Conservation (phyloP, 345 rosid species). For the Arabidopsis arenosa region DNA sequence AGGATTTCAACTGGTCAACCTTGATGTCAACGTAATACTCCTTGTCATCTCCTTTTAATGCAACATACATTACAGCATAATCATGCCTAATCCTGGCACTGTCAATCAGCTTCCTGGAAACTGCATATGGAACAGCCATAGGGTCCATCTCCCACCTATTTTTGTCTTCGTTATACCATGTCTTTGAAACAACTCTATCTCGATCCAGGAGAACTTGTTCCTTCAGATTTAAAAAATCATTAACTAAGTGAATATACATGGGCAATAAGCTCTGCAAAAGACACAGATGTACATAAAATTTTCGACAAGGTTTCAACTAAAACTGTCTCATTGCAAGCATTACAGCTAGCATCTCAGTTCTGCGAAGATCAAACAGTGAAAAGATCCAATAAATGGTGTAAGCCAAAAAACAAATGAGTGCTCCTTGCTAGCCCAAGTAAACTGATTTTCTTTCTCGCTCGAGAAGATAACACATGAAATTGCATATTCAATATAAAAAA, state of each 20-base stretch:
- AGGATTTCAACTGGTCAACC: conserved; percentile 53
- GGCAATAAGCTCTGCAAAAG: conserved; percentile 25
- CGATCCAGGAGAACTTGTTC: conserved; percentile 85
- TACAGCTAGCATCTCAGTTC: conserved; percentile 13
- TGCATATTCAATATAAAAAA: background rate
- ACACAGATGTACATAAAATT: conserved; percentile 8
- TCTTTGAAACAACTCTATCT: conserved; percentile 85
- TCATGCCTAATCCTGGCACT: conserved; percentile 91
- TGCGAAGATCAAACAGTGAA: conserved; percentile 11
- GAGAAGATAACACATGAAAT: conserved; percentile 7
- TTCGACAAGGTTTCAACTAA: conserved; percentile 13
- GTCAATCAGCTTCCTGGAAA: conserved; percentile 77
- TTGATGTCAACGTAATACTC: conserved; percentile 75
- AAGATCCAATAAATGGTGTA: conserved; percentile 16
- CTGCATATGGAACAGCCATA: conserved; percentile 85
- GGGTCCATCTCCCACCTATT: conserved; percentile 91
- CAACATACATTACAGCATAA: conserved; percentile 84
- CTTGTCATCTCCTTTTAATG: conserved; percentile 82
- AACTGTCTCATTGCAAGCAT: conserved; percentile 4
- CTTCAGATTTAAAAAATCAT: conserved; percentile 48
- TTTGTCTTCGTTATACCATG: conserved; percentile 85
- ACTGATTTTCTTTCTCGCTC: conserved; percentile 10
- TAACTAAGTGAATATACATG: conserved; percentile 26
- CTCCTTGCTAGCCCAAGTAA: conserved; percentile 9
- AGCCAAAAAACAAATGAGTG: background rate